Percentiles rank a stretch among this genome's conserved stretches.
Conservation (phyloP, 148 eudicot species). For the Rheum nobile region DNA sequence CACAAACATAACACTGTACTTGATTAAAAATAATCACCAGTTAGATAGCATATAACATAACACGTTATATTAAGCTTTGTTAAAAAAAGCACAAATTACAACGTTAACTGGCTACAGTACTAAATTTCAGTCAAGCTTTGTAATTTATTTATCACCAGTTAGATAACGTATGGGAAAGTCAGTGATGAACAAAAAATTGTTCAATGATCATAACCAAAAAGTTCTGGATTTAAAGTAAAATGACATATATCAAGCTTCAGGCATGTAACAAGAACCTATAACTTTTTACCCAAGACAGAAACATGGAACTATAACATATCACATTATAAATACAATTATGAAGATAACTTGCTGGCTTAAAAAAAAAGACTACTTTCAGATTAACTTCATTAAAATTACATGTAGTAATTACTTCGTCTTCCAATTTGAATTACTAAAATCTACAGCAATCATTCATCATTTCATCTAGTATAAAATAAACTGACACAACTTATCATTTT, state of each 20-base stretch:
- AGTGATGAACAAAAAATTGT: background rate
- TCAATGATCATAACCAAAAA: background rate
- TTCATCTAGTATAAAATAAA: background rate
- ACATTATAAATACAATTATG: background rate
- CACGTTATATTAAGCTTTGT: no score
- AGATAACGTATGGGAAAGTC: background rate
- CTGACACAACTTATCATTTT: background rate
- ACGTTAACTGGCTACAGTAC: no score
- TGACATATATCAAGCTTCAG: background rate
- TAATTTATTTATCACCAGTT: background rate
- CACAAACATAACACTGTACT: no score
- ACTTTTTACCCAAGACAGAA: background rate
- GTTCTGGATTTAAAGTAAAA: background rate
- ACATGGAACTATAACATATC: background rate
- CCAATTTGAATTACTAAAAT: background rate
- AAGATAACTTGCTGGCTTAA: background rate
- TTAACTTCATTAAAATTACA: background rate
- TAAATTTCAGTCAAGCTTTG: background rate
- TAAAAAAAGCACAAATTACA: no score
- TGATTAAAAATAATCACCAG: no score
- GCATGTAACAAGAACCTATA: background rate
- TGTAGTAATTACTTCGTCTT: background rate
- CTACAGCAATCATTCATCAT: background rate
- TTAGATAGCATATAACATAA: no score
- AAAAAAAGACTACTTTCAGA: background rate